Evolutionary conservation across 2,329 filamentous ascomycete species (phyloP), one percentile per base, ranked within the genome.

Genomic region (Falciphora oryzae): DNA sequence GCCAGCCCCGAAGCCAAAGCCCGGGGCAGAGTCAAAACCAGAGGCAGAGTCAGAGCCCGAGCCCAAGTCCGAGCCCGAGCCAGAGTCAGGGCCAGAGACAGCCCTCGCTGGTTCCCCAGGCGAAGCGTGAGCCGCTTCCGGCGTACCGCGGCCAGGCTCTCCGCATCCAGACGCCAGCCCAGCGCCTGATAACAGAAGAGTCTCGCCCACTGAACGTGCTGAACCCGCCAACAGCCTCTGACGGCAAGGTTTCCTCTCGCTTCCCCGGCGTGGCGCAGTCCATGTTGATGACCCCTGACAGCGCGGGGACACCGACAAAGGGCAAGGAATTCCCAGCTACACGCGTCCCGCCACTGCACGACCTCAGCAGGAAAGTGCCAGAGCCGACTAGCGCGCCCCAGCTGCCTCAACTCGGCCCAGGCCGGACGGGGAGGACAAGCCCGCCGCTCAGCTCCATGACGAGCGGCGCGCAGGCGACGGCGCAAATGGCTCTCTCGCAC

Each of bases 131-230:
- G 71, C 79, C 84, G 57, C 71, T 86, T 63, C 82, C 85, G 63
- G 80, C 81, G 63, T 88, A 87, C 74, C 85, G 86, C 65, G 85
- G 85, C 65, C 86, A 86, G 71, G 76, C 80, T 64, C 78, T 89
- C 64, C 82, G 86, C 57, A 86, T 89, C 69, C 85, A 88, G 73
- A 84, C 85, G 60, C 86, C 85, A 56, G 83, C 87, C 70, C 81
- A 83, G 50, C 80, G 82, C 57, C 75, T 85, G 63, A 75, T 80
- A 67, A 79, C 80, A 64, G 85, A 87, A 62, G 85, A 88, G 69
- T 84, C 85, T 57, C 85, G 84, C 38, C 77, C 87, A 57, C 80
- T 83, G 16, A 87, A 84, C 71, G 83, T 22, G n/a, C 28, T 63
- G 31, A 38, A 16, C 31, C 22, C 56, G 4, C 44, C 22, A 6